Evolutionary conservation across 257 asterid species (phyloP), one percentile per base, ranked within the genome.

Genomic region (Petrea volubilis): DNA sequence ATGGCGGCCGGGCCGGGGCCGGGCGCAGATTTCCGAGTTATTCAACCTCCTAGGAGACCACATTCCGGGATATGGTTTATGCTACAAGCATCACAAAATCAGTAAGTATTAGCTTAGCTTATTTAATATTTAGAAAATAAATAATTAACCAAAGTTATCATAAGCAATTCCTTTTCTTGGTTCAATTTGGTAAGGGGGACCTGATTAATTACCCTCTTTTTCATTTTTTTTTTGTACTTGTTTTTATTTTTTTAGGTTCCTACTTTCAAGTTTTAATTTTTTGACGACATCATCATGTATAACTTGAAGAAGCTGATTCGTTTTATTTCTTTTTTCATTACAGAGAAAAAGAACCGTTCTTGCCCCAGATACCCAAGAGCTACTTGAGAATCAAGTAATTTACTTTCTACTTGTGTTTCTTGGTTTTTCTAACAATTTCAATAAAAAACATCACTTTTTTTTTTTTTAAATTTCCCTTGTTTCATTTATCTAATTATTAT

Each of bases 361-460:
- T 95, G 88, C 99, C 93, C 20, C 99, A 92, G 84, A 85, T 95
- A 82, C 76, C 97, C 36, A 92, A 88, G 87, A 89, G 91, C 87
- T 92, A 83, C 92, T 78, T 95, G 83, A 87, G 98, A 81, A 92
- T 92, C 92, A 91, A 88, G 99, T 95, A 84, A 83, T 55, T 64
- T 7, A 12, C 5, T 60, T 57, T 6, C 36, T 52, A 43, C 43
- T 18, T 7, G 29, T 23, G 12, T 4, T 36, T 20, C 3, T 43
- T 56, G 33, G 13, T 33, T 9, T 23, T 6, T 73, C 3, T 25
- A 46, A 2, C 18, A 46, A 15, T 46, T 46, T 46, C 52, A 46
- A 3, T 13, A 4, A 49, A 1, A 6, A 49, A 49, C 56, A 49
- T 49, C 9, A 6, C 11, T 0, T 18, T 49, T 14, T 33, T 33